Base-by-base conservation (phyloP, 164 flowering plant genomes). In the Nymphaea thermarum region DNA sequence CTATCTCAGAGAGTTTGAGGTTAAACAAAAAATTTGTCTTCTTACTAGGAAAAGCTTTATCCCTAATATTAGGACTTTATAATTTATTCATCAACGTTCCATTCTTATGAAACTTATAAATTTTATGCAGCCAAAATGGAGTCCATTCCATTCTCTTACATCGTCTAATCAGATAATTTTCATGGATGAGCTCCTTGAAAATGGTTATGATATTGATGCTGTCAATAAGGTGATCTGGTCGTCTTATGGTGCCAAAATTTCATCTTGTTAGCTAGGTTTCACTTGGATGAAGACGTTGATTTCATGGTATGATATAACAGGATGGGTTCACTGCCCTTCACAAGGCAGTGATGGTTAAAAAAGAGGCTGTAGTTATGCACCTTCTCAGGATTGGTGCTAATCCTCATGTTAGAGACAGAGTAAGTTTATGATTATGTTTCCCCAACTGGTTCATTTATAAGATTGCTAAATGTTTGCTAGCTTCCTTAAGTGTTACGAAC, bases 351-450 rank as follows among this genome's bases (percentile, higher is more conserved):
- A 85, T 90, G 66, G 95, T 89, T 55, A 94, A 85, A 77, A 90
- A 85, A 70, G 99, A 90, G 72, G 84, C 96, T 67, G 92, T 88
- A 18, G 83, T 91, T 68, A 87, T 92, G 80, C 99, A 94, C 82
- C 96, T 94, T 67, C 70, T 91, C n/a, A 86, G 97, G 71, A 87
- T 83, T 84, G 97, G 96, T 73, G 97, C 99, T 76, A 87, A 73
- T 76, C 93, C 95, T 70, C 83, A 84, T 77, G 83, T 83, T 42
- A 80, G 71, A 71, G 96, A 94, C 80, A 71, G 43, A 82, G 97
- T 87, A 62, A 82, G 81, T 51, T 59, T 44, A 60, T 25, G 36
- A 25, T 25, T 25, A 25, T 25, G 36, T 1, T 25, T 25, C 36
- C 36, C 36, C 36, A 25, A 25, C 1, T 25, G 36, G 36, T 25